Base-by-base conservation (phyloP, 2,329 filamentous ascomycete genomes). In the Fusarium tricinctum region DNA sequence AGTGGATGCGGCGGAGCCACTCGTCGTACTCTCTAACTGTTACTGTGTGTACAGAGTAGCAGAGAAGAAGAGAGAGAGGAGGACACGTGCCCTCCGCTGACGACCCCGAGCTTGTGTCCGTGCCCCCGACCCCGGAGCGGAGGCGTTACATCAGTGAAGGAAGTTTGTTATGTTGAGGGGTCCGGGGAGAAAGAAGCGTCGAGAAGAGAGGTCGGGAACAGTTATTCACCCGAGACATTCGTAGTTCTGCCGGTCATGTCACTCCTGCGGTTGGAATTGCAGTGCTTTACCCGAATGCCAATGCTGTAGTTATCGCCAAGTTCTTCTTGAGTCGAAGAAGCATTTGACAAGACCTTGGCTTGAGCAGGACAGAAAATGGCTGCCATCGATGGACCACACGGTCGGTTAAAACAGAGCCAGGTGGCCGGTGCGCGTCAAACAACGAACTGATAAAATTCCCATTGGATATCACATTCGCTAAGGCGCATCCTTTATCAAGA, bases 271-370 rank as follows among this genome's bases (percentile, higher is more conserved):
- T 55, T 48, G 22, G 26, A 15, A 38, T 30, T 39, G 9, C 44
- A 55, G 33, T 22, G 5, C 1, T 49, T 49, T 49, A 54, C 43
- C 33, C 1, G 33, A 51, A 17, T 50, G 32, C 22, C 45, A 26
- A 28, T 26, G 23, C 22, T 39, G 28, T 38, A 4, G 38, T 47
- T 33, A 28, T 64, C 52, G 61, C 59, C 61, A 64, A 64, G 59
- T 20, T 48, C 3, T 14, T 44, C 43, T 19, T 39, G 39, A 46
- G 44, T 52, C 6, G 63, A 70, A 68, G 67, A 69, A 69, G 67
- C 67, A 68, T 69, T 69, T 64, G 53, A 68, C 67, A 69, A 70
- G 67, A 35, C 53, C 58, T 69, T 68, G 67, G 66, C 66, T 32
- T 60, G 49, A 58, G 43, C 49, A 49, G 45, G 23, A 39, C n/a